Evolutionary conservation across 805 yeast species (phyloP).

Genomic region (Metschnikowia colocasiae): DNA sequence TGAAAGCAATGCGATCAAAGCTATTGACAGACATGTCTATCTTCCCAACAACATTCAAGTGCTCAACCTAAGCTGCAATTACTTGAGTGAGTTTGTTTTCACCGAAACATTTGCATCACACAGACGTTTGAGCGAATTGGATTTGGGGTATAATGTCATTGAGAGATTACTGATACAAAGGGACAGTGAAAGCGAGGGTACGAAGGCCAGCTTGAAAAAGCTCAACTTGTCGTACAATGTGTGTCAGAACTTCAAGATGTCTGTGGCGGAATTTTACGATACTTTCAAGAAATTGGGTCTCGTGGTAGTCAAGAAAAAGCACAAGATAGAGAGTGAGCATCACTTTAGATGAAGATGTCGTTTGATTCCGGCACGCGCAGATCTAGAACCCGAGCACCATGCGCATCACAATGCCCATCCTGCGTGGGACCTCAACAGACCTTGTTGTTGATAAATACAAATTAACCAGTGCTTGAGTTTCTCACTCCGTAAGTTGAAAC

Average conservation of each 20-base stretch:
- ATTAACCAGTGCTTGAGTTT: not conserved
- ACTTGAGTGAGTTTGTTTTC: slow-evolving; percentile 17
- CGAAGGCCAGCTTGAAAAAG: slow-evolving; percentile 11
- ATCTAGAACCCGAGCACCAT: not conserved
- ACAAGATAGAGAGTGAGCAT: slow-evolving; percentile 28
- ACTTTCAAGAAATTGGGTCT: slow-evolving; percentile 23
- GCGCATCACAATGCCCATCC: not conserved
- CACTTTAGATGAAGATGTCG: slow-evolving; percentile 10
- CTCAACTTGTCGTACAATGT: slow-evolving; percentile 22
- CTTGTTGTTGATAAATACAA: not conserved
- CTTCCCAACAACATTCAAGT: slow-evolving; percentile 15
- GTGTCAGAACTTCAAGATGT: slow-evolving; percentile 11
- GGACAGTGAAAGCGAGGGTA: not conserved
- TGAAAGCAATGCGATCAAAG: slow-evolving; percentile 16
- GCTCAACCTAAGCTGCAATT: slow-evolving; percentile 20
- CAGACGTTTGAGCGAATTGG: slow-evolving; percentile 12
- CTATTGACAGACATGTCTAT: slow-evolving; percentile 9
- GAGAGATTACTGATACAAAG: slow-evolving; percentile 9
- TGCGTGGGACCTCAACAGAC: not conserved
- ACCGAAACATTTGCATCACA: slow-evolving; percentile 10
- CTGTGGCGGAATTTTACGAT: slow-evolving; percentile 23
- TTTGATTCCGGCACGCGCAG: not conserved
- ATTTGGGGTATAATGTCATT: slow-evolving; percentile 12
- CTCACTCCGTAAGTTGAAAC: not conserved
- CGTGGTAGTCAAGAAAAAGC: slow-evolving; percentile 19